These are phyloP conservation scores for Candida railenensis DNA, from an alignment of 805 yeast genomes.

Conservation along the genomic window DNA sequence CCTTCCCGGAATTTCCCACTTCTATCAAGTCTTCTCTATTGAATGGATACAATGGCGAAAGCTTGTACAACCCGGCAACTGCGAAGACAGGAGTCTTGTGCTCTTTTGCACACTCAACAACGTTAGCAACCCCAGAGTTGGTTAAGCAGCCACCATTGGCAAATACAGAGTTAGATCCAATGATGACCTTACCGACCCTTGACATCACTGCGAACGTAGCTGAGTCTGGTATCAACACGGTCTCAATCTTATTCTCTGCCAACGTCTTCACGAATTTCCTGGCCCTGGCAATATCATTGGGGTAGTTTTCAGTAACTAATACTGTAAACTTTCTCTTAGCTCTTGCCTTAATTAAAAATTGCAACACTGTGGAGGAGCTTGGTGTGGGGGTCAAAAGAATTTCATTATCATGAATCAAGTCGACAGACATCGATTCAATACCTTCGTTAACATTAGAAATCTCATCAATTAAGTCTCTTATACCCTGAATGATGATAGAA, in stretches of 20 bases:
- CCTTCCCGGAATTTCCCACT: conserved; percentile 92
- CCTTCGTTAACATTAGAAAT: conserved; percentile 87
- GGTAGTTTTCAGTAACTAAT: conserved; percentile 86
- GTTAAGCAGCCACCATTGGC: conserved; percentile 96
- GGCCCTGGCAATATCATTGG: conserved; percentile 78
- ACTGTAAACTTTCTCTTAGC: conserved; percentile 90
- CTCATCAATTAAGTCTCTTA: conserved; percentile 89
- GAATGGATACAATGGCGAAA: conserved; percentile 90
- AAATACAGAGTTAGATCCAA: conserved; percentile 89
- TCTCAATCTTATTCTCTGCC: conserved; percentile 82
- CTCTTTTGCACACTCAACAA: conserved; percentile 93
- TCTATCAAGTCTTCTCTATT: conserved; percentile 81
- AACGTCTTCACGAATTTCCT: conserved; percentile 77
- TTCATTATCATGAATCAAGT: conserved; percentile 91
- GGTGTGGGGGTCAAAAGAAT: conserved; percentile 91
- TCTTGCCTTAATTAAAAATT: conserved; percentile 82
- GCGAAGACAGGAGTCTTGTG: conserved; percentile 96
- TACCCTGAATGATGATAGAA: conserved; percentile 86
- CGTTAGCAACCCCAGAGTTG: conserved; percentile 86
- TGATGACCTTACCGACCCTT: conserved; percentile 91
- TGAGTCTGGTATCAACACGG: conserved; percentile 89
- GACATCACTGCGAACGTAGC: conserved; percentile 96
- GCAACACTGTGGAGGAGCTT: conserved; percentile 81
- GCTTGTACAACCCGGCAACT: conserved; percentile 89
- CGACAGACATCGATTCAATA: conserved; percentile 86